These are phyloP conservation scores for Lachancea kluyveri DNA, from an alignment of 805 yeast genomes.

Conservation along the genomic window DNA sequence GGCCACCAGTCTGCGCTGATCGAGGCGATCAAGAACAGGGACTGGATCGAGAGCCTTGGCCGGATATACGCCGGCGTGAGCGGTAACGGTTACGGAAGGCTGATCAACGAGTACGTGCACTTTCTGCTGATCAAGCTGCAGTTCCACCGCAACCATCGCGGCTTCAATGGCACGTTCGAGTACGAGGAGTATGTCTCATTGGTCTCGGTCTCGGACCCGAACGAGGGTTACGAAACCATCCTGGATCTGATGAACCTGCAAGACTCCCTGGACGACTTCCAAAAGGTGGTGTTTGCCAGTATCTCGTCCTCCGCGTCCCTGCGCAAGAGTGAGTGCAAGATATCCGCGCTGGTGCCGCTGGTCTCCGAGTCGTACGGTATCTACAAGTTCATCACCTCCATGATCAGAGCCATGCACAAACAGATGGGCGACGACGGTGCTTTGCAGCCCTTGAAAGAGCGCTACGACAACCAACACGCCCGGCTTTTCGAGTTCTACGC, in stretches of 20 bases:
- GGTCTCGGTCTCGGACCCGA: slow-evolving; percentile 84
- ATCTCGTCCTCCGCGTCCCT: slow-evolving; percentile 34
- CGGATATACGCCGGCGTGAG: slow-evolving; percentile 43
- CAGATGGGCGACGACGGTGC: slow-evolving; percentile 64
- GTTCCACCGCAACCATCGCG: slow-evolving; percentile 80
- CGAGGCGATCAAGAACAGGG: slow-evolving; percentile 73
- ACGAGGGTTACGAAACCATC: slow-evolving; percentile 89
- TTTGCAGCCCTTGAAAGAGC: slow-evolving; percentile 61
- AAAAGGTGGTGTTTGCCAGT: slow-evolving; percentile 67
- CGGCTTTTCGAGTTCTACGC: slow-evolving; percentile 78
- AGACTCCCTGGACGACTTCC: slow-evolving; percentile 75
- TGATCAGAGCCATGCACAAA: slow-evolving; percentile 82
- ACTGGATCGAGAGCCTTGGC: slow-evolving; percentile 71
- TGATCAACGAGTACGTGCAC: slow-evolving; percentile 70
- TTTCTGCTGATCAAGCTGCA: slow-evolving; percentile 66
- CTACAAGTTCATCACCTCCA: slow-evolving; percentile 79
- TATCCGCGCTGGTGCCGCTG: slow-evolving; percentile 82
- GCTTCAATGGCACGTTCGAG: slow-evolving; percentile 92
- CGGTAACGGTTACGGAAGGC: slow-evolving; percentile 51
- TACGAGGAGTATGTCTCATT: slow-evolving; percentile 91
- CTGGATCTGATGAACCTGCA: slow-evolving; percentile 80
- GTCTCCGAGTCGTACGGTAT: slow-evolving; percentile 91
- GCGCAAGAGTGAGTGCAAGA: slow-evolving; percentile 58
- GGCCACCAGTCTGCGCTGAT: slow-evolving; percentile 85
- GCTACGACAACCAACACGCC: slow-evolving; percentile 62